Conservation (phyloP, 106 monocot genomes). For the Posidonia australis region DNA sequence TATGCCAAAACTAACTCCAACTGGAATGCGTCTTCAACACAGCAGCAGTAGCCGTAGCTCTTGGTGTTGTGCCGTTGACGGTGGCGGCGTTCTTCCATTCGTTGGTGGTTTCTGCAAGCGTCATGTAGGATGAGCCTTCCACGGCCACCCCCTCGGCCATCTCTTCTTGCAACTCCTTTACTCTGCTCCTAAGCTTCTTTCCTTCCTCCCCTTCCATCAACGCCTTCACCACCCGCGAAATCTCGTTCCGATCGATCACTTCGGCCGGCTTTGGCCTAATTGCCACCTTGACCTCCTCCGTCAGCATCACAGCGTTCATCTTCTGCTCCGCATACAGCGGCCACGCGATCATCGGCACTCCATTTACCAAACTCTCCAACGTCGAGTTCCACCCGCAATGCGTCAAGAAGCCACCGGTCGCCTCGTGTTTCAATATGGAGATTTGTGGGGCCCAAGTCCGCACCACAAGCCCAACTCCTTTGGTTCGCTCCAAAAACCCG, state of each 20-base stretch:
- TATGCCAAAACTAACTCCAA: no score
- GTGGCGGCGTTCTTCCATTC: conserved; percentile 15
- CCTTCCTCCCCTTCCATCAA: conserved; percentile 27
- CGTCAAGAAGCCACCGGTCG: conserved; percentile 31
- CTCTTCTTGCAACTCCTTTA: conserved; percentile 11
- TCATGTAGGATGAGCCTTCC: conserved; percentile 4
- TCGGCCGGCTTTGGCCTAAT: conserved; percentile 1
- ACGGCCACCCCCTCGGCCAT: background rate
- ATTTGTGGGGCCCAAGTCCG: conserved; percentile 48
- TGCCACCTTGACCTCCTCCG: conserved; percentile 24
- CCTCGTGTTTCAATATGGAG: conserved; percentile 24
- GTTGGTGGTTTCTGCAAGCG: conserved; percentile 2
- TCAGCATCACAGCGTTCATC: conserved; percentile 48
- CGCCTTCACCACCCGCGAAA: conserved; percentile 12
- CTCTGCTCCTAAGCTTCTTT: background rate
- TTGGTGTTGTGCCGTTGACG: no score
- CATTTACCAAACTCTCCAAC: conserved; percentile 20
- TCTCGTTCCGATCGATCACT: conserved; percentile 3
- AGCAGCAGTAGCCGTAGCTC: no score
- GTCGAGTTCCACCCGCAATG: conserved; percentile 54
- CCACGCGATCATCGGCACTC: conserved; percentile 55
- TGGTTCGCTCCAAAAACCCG: conserved; percentile 16
- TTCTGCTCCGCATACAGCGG: conserved; percentile 53
- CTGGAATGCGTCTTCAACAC: no score
- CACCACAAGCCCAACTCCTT: conserved; percentile 24